These are phyloP conservation scores for Verticillium isaacii DNA, from an alignment of 2,329 filamentous ascomycete species.

Conservation along the genomic window DNA sequence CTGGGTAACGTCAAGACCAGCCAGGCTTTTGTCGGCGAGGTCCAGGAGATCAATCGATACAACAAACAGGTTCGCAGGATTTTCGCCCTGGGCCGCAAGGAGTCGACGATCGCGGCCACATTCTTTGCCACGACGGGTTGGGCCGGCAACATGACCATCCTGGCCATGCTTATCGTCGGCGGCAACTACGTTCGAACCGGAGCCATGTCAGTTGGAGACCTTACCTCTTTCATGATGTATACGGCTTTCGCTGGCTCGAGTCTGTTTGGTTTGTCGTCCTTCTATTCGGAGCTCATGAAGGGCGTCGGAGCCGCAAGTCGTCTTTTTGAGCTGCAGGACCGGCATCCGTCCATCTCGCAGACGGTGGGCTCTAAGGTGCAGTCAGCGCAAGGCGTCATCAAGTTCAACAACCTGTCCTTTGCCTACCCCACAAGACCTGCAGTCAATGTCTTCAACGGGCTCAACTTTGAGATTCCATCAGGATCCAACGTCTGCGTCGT, in stretches of 20 bases:
- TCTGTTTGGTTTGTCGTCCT: slow-evolving; percentile 88
- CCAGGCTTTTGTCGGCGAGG: slow-evolving; percentile 91
- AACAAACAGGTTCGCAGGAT: slow-evolving; percentile 90
- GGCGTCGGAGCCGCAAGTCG: slow-evolving; percentile 95
- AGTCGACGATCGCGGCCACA: slow-evolving; percentile 82
- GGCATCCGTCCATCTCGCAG: slow-evolving; percentile 78
- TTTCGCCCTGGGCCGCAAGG: slow-evolving; percentile 79
- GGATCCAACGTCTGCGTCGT: slow-evolving; percentile 96
- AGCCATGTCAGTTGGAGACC: slow-evolving; percentile 81
- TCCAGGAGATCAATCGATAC: slow-evolving; percentile 85
- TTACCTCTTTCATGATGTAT: slow-evolving; percentile 98
- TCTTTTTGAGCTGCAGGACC: slow-evolving; percentile 92
- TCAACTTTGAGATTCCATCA: slow-evolving; percentile 87
- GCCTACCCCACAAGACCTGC: slow-evolving; percentile 91
- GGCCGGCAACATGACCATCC: slow-evolving; percentile 93
- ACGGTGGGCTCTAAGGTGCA: slow-evolving; percentile 75
- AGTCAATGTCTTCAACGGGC: slow-evolving; percentile 82
- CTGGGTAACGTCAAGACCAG: slow-evolving; percentile 94
- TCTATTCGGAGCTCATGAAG: slow-evolving; percentile 99
- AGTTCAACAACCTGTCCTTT: slow-evolving; percentile 81
- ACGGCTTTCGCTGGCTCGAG: slow-evolving; percentile 82
- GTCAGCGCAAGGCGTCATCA: slow-evolving; percentile 84
- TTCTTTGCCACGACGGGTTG: slow-evolving; percentile 88
- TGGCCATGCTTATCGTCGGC: slow-evolving; percentile 85
- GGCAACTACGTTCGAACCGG: slow-evolving; percentile 86